Evolutionary conservation across 768 basidiomycete species (phyloP), one percentile per base, ranked within the genome.

Genomic region (Mycena indigotica): DNA sequence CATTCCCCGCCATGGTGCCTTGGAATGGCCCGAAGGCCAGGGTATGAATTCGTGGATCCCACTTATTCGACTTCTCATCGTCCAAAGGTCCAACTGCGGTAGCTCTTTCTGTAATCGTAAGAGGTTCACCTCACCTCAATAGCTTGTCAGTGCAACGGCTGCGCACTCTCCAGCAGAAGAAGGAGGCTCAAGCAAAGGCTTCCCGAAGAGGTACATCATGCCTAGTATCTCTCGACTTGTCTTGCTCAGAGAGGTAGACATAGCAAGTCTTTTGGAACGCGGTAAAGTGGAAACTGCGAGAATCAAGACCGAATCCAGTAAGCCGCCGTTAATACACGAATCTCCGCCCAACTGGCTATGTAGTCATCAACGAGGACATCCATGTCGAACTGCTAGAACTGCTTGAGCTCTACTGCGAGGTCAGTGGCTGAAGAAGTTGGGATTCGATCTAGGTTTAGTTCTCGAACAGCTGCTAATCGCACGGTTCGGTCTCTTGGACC

Each of bases 331-430:
- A 53, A 49, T 55, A 48, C 56, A 66, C 62, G 40, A 63, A 65
- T 64, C 66, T 59, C 28, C 56, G 41, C 24, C 45, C 19, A 49
- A 52, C 35, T 29, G 19, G 50, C 46, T 48, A 39, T 60, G 13
- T 62, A 88, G 89, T 93, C 53, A 94, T 93, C 67, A 84, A 91
- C 67, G 91, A 92, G 63, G 91, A 94, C 67, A 82, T 93, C 44
- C 82, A 91, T 67, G 76, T 93, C 44, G 95, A 98, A 68, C 80
- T 98, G 24, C 76, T 98, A 32, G 96, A 99, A 67, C 77, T 98
- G 4, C 77, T 99, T 25, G 95, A 98, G 75, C 81, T 98, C 12
- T 98, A 98, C 70, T 92, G 90, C 62, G 97, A 99, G 46, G 46
- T 48, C 32, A 17, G 32, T 48, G 23, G 46, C n/a, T 25, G 5